phyloP scores from a whole-genome alignment of 2,329 filamentous ascomycete genomes.

The Bipolaris gigantea region DNA sequence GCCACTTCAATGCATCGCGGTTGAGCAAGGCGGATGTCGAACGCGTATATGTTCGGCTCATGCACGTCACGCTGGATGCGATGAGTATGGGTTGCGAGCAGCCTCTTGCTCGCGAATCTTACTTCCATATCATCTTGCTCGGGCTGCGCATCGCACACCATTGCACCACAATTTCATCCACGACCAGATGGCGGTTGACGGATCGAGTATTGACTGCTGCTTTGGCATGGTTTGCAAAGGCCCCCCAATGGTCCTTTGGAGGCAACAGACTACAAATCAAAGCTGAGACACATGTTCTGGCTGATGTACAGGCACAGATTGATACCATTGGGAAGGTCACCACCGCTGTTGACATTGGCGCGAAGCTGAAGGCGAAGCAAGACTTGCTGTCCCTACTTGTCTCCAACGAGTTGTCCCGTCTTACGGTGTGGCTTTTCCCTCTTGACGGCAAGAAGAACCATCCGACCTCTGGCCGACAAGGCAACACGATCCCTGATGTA shows the following conservation, averaged over 20 bases:
- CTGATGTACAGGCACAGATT: slow-evolving; percentile 71
- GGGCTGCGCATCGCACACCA: slow-evolving; percentile 75
- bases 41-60: slow-evolving; percentile 76
- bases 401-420: slow-evolving; percentile 78
- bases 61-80: slow-evolving; percentile 76
- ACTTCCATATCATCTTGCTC: slow-evolving; percentile 85
- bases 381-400: slow-evolving; percentile 79
- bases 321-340: slow-evolving; percentile 66
- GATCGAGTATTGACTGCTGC: slow-evolving; percentile 85
- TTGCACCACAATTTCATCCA: slow-evolving; percentile 64
- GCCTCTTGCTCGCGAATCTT: slow-evolving; percentile 86
- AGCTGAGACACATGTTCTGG: slow-evolving; percentile 81
- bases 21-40: slow-evolving; percentile 81
- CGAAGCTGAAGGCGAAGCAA: slow-evolving; percentile 76
- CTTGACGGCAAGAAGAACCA: slow-evolving; percentile 63
- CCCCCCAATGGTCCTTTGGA: slow-evolving; percentile 91
- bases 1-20: slow-evolving; percentile 93
- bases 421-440: slow-evolving; percentile 89
- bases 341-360: slow-evolving; percentile 49
- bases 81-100: slow-evolving; percentile 67
- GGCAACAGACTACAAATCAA: slow-evolving; percentile 92
- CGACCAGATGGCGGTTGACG: slow-evolving; percentile 79
- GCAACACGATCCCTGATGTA: slow-evolving; percentile 47
- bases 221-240: slow-evolving; percentile 82
- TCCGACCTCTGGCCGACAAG: slow-evolving; percentile 50